phyloP scores from a whole-genome alignment of 352 stramenopile species.

The Phytophthora constricta region DNA sequence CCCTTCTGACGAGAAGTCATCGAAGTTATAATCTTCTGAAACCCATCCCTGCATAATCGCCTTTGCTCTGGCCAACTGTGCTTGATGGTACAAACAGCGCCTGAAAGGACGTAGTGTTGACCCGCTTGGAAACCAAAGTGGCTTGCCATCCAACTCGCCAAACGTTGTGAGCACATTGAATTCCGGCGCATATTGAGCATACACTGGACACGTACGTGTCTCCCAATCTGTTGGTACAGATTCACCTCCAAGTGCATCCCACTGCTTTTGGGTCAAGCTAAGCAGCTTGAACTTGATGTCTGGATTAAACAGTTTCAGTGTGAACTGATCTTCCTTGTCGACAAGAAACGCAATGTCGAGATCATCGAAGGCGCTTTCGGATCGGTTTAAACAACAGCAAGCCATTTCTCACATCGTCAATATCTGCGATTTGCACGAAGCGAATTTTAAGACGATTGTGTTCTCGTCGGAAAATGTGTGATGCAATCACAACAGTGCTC shows the following conservation, averaged over 20 bases:
- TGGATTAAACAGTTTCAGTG: constrained; percentile 20
- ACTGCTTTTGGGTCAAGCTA: constrained; percentile 9
- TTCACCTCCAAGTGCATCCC: constrained; percentile 6
- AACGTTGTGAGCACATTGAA: constrained; percentile 20
- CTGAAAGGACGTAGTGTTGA: constrained; percentile 17
- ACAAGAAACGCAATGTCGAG: constrained; percentile 20
- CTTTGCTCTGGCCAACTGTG: constrained; percentile 16
- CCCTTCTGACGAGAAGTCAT: constrained; percentile 18
- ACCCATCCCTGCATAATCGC: constrained; percentile 3
- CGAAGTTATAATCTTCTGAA: constrained; percentile 7
- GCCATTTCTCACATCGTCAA: constrained; percentile 23
- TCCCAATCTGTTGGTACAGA: constrained; percentile 11
- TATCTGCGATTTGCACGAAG: constrained; percentile 20
- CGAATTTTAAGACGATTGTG: constrained; percentile 13
- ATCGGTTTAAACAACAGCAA: constrained; percentile 26
- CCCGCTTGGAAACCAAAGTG: constrained; percentile 13
- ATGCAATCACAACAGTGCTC: constrained; percentile 21
- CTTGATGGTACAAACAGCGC: constrained; percentile 19
- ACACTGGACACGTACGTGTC: constrained; percentile 8
- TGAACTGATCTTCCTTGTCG: constrained; percentile 21
- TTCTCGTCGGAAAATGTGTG: constrained; percentile 22
- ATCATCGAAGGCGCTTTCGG: constrained; percentile 21
- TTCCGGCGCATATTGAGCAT: constrained; percentile 10
- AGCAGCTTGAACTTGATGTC: constrained; percentile 3
- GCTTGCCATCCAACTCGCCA: constrained; percentile 22